A percentile compares a stretch with the other conserved stretches of the same genome.
Evolutionary conservation across 129 eudicot species (phyloP).

Genomic region (Pseudognaphalium luteoalbum): DNA sequence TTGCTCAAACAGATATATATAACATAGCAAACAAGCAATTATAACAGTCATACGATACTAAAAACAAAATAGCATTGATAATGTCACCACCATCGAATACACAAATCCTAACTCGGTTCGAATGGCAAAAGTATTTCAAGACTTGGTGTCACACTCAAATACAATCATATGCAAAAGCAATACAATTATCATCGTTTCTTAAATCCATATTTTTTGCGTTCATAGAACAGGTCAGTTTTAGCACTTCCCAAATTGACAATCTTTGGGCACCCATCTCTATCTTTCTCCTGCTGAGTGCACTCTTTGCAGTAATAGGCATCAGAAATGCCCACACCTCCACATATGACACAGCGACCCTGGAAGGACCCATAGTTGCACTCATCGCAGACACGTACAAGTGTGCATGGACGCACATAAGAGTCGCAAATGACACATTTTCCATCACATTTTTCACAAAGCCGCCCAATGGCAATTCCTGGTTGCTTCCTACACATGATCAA

Average conservation of each 20-base stretch:
- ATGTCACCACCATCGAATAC: slow-evolving; percentile 1
- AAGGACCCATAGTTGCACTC: slow-evolving; percentile 61
- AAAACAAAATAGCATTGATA: neutral
- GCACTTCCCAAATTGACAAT: slow-evolving; percentile 55
- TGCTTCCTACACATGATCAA: slow-evolving; percentile 82
- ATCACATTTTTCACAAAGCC: slow-evolving; percentile 72
- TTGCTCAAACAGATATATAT: neutral
- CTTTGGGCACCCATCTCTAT: slow-evolving; percentile 57
- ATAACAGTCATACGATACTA: neutral
- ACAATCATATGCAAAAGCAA: neutral
- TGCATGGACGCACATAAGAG: slow-evolving; percentile 72
- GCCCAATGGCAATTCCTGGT: slow-evolving; percentile 83
- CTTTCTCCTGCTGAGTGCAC: slow-evolving; percentile 60
- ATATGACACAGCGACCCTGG: slow-evolving; percentile 49
- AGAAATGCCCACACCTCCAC: slow-evolving; percentile 59
- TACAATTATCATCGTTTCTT: slow-evolving; percentile 36
- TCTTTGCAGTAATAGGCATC: slow-evolving; percentile 63
- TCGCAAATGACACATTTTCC: slow-evolving; percentile 75
- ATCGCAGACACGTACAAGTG: slow-evolving; percentile 51
- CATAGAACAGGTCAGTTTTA: slow-evolving; percentile 51
- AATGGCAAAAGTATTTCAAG: neutral
- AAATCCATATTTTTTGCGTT: slow-evolving; percentile 51
- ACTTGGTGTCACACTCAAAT: neutral
- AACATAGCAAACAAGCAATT: neutral
- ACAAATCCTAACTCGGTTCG: neutral